These are phyloP conservation scores for Rhinocladiella similis DNA, from an alignment of 2,329 filamentous ascomycete species.

Conservation along the genomic window DNA sequence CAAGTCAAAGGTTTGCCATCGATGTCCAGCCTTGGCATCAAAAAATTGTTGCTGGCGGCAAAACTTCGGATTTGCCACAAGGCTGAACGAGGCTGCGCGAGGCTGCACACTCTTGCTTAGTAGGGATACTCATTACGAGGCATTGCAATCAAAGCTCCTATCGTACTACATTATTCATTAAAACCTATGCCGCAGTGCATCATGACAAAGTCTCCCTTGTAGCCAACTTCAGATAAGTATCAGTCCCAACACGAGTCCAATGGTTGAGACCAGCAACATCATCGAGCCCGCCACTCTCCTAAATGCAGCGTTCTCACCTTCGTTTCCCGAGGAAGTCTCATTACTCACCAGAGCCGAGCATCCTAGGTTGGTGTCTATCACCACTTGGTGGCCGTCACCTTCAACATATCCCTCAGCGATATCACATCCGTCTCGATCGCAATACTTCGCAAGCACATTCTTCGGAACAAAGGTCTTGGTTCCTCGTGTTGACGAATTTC, in stretches of 20 bases:
- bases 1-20: slow-evolving; percentile 1
- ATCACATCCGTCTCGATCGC: slow-evolving; percentile 8
- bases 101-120: background rate
- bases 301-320: background rate
- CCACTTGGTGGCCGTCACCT: background rate
- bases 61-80: slow-evolving; percentile 8
- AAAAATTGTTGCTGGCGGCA: background rate
- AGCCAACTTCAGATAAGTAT: too few relatives aligned
- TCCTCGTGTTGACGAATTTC: slow-evolving; percentile 13
- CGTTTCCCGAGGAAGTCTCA: background rate
- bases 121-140: too few relatives aligned
- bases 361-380: background rate
- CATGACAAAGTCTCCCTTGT: too few relatives aligned
- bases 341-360: background rate
- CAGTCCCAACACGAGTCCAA: too few relatives aligned
- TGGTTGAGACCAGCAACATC: background rate
- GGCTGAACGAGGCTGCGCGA: slow-evolving; percentile 5
- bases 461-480: slow-evolving; percentile 15
- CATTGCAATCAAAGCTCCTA: background rate
- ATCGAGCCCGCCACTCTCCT: background rate
- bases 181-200: too few relatives aligned
- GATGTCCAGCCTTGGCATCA: background rate
- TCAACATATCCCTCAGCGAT: background rate
- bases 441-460: slow-evolving; percentile 5
- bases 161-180: background rate